Evolutionary conservation across 805 yeast species (phyloP).

Genomic region (Yamadazyma paraphyllophila): DNA sequence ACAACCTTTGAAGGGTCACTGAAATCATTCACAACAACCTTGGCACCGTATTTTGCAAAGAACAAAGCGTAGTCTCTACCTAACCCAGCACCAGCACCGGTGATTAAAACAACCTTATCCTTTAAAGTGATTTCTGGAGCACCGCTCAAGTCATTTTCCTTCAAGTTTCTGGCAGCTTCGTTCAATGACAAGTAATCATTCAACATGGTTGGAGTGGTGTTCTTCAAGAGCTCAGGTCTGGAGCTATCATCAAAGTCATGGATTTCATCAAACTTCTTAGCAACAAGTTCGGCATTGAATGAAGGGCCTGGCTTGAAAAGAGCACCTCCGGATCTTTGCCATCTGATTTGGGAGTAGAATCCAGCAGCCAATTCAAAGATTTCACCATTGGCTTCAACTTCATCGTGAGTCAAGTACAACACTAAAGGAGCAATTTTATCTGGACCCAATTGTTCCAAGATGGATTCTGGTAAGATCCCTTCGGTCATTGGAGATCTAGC

Average conservation of each 20-base stretch:
- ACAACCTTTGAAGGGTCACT: constrained; percentile 72
- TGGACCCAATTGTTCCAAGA: constrained; percentile 77
- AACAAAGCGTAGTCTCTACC: constrained; percentile 86
- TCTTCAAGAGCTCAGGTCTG: constrained; percentile 47
- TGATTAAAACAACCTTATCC: constrained; percentile 83
- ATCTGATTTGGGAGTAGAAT: constrained; percentile 82
- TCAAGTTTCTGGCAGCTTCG: constrained; percentile 49
- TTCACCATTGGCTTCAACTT: constrained; percentile 60
- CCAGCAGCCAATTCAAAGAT: constrained; percentile 95
- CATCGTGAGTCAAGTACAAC: constrained; percentile 70
- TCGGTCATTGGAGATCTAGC: constrained; percentile 98
- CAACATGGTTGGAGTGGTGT: constrained; percentile 67
- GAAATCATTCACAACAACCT: constrained; percentile 90
- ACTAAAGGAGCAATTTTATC: constrained; percentile 92
- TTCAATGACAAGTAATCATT: constrained; percentile 68
- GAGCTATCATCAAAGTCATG: constrained; percentile 58
- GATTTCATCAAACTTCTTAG: constrained; percentile 62
- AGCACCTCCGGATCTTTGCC: constrained; percentile 91
- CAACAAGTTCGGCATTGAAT: constrained; percentile 83
- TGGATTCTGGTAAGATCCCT: constrained; percentile 78
- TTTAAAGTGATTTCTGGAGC: constrained; percentile 55
- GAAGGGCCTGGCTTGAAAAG: constrained; percentile 73
- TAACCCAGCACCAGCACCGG: constrained; percentile 95
- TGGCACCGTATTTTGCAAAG: constrained; percentile 90
- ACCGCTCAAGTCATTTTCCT: constrained; percentile 46